phyloP scores from a whole-genome alignment of 192 early-diverging fungal species.

The Coemansia sp. region DNA sequence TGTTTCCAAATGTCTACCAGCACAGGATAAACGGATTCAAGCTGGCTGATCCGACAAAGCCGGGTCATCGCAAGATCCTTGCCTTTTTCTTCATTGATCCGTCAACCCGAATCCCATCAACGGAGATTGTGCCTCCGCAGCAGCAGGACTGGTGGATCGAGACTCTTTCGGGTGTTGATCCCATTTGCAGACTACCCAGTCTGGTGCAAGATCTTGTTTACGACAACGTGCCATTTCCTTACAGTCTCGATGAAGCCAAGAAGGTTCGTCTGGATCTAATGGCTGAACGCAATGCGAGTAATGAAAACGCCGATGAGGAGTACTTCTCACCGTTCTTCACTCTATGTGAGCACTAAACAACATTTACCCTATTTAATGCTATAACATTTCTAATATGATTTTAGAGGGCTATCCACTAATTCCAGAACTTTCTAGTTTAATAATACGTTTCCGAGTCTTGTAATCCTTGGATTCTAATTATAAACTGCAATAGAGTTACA shows the following conservation, averaged over 20 bases:
- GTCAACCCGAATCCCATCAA: constrained; percentile 53
- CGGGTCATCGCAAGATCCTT: constrained; percentile 68
- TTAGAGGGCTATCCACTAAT: no score
- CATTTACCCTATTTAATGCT: no score
- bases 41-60: constrained; percentile 60
- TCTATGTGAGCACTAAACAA: constrained; percentile 33
- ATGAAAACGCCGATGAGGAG: not conserved
- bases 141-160: constrained; percentile 56
- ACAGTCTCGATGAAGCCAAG: constrained; percentile 55
- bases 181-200: constrained; percentile 18
- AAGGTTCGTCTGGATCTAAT: constrained; percentile 48
- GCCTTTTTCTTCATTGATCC: constrained; percentile 75
- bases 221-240: constrained; percentile 23
- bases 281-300: constrained; percentile 40
- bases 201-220: constrained; percentile 21
- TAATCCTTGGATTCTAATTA: no score
- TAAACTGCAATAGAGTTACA: no score
- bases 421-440: no score
- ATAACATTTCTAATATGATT: no score
- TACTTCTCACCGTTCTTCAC: constrained; percentile 21
- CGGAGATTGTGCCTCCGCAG: constrained; percentile 65
- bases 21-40: constrained; percentile 65
- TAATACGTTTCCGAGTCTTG: no score
- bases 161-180: constrained; percentile 3
- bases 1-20: constrained; percentile 74